Evolutionary conservation across 306 rosid genomes (phyloP), one percentile per base, ranked within the genome.

Genomic region (Betula pendula): DNA sequence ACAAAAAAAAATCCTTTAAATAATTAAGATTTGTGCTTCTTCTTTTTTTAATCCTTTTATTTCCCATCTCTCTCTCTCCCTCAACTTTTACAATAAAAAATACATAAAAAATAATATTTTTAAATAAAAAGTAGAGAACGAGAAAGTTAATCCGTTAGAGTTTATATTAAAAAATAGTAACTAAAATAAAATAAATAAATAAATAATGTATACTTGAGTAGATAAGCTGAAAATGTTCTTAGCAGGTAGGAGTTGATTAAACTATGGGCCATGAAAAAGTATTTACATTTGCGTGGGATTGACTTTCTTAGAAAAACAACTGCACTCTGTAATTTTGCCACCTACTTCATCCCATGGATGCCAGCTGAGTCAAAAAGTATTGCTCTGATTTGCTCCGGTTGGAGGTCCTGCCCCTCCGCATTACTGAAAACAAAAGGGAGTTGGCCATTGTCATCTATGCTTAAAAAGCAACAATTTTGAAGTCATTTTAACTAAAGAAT

Each of bases 341-440:
- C 68, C 59, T 82, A 94, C 38, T 81, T 78, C 81, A 81, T 74
- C 70, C 81, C 71, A 79, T 83, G 88, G 80, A 84, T 84, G 71
- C 93, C 97, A 76, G 93, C 95, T 66, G 88, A 90, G 70, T 92
- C 97, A 96, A 90, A 81, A 38, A 92, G 97, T 47, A 83, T 88
- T 31, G 93, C 96, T 77, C 90, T 95, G 75, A 95, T 89, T 56
- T 92, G 92, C 75, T 95, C 98, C 0, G 98, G 97, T 72, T 83
- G 86, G 11, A 87, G 84, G 31, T 88, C 93, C 72, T 89, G 92
- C 19, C 87, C 92, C 79, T 90, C 97, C 78, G 85, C 93, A 89
- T 89, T 95, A 97, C 98, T 92, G 93, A 51, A 85, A 81, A 6
- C 70, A 69, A 77, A 22, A 11, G 60, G 20, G 35, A 44, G 71